These are phyloP conservation scores for Allium fistulosum DNA, from an alignment of 106 monocot species.

Conservation along the genomic window DNA sequence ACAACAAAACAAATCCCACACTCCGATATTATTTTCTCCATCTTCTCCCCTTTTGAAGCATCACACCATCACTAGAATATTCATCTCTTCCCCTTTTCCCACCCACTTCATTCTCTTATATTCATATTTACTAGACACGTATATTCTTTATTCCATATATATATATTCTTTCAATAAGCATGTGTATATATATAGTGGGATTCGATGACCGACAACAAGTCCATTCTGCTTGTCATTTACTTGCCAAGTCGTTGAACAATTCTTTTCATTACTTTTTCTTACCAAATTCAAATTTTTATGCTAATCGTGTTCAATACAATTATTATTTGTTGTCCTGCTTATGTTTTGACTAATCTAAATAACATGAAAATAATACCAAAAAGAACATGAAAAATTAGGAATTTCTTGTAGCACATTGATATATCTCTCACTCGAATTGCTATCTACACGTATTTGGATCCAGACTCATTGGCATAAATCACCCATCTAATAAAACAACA, in stretches of 20 bases:
- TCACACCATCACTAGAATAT: background rate
- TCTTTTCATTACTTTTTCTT: background rate
- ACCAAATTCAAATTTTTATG: background rate
- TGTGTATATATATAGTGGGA: constrained; percentile 7
- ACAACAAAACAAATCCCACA: constrained; percentile 12
- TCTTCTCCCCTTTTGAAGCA: background rate
- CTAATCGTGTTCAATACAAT: background rate
- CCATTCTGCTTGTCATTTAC: background rate
- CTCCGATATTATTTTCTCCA: background rate
- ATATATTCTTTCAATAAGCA: too few relatives aligned
- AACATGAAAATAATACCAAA: background rate
- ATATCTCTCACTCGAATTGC: too few relatives aligned
- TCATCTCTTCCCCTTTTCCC: background rate
- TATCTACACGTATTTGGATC: background rate
- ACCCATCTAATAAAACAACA: background rate
- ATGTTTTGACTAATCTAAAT: background rate
- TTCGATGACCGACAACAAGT: constrained; percentile 15
- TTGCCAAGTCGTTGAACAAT: background rate
- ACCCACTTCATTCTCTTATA: background rate
- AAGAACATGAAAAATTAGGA: background rate
- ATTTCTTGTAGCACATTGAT: background rate
- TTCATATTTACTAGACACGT: background rate
- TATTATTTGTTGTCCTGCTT: background rate
- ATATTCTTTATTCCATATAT: too few relatives aligned
- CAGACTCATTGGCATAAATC: background rate